These are phyloP conservation scores for Tricholoma hemisulphureum DNA, from an alignment of 768 basidiomycete genomes.

Conservation along the genomic window DNA sequence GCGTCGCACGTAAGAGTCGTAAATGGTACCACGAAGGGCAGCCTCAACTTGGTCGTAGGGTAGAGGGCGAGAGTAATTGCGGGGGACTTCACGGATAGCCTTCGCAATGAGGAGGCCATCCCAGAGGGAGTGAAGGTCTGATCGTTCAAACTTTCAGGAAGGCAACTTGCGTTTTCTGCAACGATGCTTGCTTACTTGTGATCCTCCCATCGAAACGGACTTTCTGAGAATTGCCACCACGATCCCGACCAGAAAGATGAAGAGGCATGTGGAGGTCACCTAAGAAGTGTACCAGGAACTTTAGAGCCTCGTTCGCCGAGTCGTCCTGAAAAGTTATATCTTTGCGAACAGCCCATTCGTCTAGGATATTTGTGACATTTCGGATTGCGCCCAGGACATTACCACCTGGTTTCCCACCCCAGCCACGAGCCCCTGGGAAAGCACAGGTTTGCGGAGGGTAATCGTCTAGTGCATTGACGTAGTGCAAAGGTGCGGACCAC, in stretches of 20 bases:
- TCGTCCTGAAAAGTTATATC: slow-evolving; percentile 20
- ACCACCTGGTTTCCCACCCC: slow-evolving; percentile 49
- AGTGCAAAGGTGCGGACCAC: slow-evolving; percentile 77
- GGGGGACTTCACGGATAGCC: slow-evolving; percentile 66
- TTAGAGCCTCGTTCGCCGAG: slow-evolving; percentile 74
- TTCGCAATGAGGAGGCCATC: slow-evolving; percentile 81
- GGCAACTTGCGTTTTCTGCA: background rate
- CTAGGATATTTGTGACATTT: slow-evolving; percentile 69
- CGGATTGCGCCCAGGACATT: slow-evolving; percentile 80
- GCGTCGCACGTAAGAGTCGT: slow-evolving; percentile 84
- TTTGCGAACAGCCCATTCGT: slow-evolving; percentile 41
- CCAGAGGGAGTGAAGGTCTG: slow-evolving; percentile 87
- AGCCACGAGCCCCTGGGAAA: slow-evolving; percentile 76
- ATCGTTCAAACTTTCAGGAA: background rate
- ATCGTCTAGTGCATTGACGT: slow-evolving; percentile 72
- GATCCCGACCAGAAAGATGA: slow-evolving; percentile 83
- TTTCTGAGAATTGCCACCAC: slow-evolving; percentile 82
- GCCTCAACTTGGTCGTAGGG: slow-evolving; percentile 65
- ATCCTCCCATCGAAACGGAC: slow-evolving; percentile 70
- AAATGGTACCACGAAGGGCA: slow-evolving; percentile 74
- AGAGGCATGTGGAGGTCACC: slow-evolving; percentile 95
- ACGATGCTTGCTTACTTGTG: slow-evolving; percentile 57
- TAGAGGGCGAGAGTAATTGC: slow-evolving; percentile 76
- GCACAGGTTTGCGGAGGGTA: slow-evolving; percentile 72
- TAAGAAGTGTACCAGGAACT: slow-evolving; percentile 90